Conservation (phyloP, 192 early-diverging fungal species). For the Umbelopsis ramanniana region DNA sequence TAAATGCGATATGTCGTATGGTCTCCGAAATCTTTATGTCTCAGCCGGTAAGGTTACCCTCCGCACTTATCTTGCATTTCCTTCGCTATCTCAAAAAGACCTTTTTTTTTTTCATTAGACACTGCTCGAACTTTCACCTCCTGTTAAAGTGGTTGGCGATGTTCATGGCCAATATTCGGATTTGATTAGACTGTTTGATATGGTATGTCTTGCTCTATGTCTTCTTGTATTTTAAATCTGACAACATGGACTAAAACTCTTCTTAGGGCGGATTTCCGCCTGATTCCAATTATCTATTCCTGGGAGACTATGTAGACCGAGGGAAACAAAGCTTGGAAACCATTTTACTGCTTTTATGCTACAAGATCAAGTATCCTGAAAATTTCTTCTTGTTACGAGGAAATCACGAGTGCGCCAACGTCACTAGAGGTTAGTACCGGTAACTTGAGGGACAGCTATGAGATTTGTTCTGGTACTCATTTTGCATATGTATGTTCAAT, state of each 20-base stretch:
- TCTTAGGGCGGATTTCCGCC: conserved; percentile 84
- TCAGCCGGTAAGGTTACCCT: conserved; percentile 66
- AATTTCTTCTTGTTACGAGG: conserved; percentile 97
- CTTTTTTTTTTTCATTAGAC: conserved; percentile 31
- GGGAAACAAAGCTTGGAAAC: conserved; percentile 96
- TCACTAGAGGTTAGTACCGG: conserved; percentile 72
- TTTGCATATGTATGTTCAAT: background rate
- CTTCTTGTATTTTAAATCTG: background rate
- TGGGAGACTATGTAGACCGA: conserved; percentile 97
- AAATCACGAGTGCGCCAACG: conserved; percentile 95
- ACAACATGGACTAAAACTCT: background rate
- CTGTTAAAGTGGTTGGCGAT: conserved; percentile 86
- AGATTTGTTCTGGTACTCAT: no score
- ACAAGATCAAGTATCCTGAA: conserved; percentile 96
- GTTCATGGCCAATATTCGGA: conserved; percentile 97
- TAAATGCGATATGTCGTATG: conserved; percentile 81
- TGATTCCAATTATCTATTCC: conserved; percentile 86
- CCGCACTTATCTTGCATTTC: background rate
- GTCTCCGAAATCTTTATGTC: conserved; percentile 90
- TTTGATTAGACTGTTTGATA: conserved; percentile 89
- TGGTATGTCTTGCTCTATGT: conserved; percentile 32
- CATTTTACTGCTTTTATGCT: conserved; percentile 89
- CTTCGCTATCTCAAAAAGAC: background rate
- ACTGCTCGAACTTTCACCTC: conserved; percentile 75
- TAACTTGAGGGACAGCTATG: no score